Evolutionary conservation across 768 basidiomycete species (phyloP).

Genomic region (Lactifluus pinguis): DNA sequence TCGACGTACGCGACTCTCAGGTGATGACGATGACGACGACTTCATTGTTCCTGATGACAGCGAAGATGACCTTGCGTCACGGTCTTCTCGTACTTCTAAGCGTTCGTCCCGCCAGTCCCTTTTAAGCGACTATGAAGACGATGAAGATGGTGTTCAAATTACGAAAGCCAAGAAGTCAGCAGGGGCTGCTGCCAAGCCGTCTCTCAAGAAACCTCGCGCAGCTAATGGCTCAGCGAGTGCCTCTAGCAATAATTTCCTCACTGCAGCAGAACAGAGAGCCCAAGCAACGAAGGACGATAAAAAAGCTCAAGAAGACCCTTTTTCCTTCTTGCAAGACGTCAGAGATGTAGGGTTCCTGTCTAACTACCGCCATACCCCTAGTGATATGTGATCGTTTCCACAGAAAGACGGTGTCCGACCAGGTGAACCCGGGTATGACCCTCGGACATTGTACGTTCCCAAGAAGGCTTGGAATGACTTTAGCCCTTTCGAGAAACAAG

Average conservation of each 20-base stretch:
- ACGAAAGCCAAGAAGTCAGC: conserved; percentile 33
- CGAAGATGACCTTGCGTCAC: conserved; percentile 27
- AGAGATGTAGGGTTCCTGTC: conserved; percentile 47
- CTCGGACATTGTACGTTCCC: conserved; percentile 79
- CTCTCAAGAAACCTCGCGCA: conserved; percentile 26
- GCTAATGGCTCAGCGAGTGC: conserved; percentile 22
- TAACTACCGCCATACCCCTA: background rate
- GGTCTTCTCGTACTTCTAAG: conserved; percentile 43
- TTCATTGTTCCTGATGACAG: conserved; percentile 63
- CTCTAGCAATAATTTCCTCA: conserved; percentile 48
- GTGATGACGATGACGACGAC: conserved; percentile 56
- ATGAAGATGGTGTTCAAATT: conserved; percentile 24
- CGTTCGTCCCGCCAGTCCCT: conserved; percentile 27
- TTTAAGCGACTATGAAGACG: conserved; percentile 35
- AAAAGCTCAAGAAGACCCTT: conserved; percentile 69
- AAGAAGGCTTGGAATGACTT: conserved; percentile 68
- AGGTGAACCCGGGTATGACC: conserved; percentile 82
- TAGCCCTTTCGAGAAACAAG: conserved; percentile 93
- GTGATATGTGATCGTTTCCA: background rate
- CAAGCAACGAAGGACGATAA: conserved; percentile 77
- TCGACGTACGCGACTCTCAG: conserved; percentile 34
- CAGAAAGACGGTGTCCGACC: conserved; percentile 77
- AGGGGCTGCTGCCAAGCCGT: conserved; percentile 24
- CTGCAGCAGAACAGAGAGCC: conserved; percentile 71
- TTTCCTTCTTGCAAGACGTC: conserved; percentile 59